Conservation (phyloP, 345 rosid species). For the Gossypium longicalyx region DNA sequence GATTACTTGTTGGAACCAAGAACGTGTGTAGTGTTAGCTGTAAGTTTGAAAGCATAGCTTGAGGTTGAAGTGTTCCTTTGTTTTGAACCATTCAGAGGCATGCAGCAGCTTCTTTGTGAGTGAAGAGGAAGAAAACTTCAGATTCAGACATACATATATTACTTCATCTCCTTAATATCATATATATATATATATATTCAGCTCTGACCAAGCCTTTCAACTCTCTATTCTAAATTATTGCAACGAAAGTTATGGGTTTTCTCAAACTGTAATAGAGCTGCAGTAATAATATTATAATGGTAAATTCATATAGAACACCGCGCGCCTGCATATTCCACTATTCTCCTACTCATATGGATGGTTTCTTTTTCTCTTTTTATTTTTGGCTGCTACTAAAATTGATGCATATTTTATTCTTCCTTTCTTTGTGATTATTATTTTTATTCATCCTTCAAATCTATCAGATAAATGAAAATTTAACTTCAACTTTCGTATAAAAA, state of each 20-base stretch:
- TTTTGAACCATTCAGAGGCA: neutral
- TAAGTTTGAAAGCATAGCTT: neutral
- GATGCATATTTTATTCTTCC: too few species aligned
- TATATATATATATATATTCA: neutral
- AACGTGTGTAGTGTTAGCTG: conserved; percentile 9
- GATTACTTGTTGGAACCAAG: neutral
- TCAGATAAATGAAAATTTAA: too few species aligned
- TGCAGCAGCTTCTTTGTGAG: neutral
- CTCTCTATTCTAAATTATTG: neutral
- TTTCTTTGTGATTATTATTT: too few species aligned
- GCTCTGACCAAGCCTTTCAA: neutral
- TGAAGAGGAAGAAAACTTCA: neutral
- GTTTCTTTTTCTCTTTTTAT: too few species aligned
- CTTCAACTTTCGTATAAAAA: too few species aligned
- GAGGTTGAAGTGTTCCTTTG: conserved; percentile 7
- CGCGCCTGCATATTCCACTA: neutral
- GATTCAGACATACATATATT: neutral
- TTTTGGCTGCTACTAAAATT: too few species aligned
- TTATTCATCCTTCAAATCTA: too few species aligned
- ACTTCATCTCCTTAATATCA: neutral
- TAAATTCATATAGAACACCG: neutral
- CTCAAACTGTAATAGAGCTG: neutral
- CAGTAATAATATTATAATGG: neutral
- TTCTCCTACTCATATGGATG: too few species aligned
- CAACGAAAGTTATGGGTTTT: neutral